Evolutionary conservation across 352 stramenopile genomes (phyloP).

Genomic region (Phytophthora fragariae): DNA sequence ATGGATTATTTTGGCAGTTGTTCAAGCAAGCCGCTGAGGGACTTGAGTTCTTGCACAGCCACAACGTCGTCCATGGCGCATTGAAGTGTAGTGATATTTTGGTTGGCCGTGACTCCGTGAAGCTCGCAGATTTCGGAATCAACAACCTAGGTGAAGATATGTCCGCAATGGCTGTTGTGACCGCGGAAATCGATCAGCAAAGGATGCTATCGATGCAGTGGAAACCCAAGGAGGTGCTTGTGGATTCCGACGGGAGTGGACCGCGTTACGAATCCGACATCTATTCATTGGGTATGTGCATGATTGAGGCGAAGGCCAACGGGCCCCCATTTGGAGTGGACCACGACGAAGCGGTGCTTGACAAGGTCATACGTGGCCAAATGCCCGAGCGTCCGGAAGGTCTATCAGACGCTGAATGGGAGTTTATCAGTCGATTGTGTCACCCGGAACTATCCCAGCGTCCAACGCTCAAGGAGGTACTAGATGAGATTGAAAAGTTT

Average conservation of each 20-base stretch:
- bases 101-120: too few relatives aligned
- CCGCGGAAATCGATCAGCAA: too few relatives aligned
- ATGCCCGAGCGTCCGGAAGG: background rate
- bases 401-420: background rate
- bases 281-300: slow-evolving; percentile 33
- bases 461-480: background rate
- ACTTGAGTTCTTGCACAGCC: too few relatives aligned
- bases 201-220: too few relatives aligned
- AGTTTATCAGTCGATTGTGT: background rate
- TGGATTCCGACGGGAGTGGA: background rate
- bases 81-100: too few relatives aligned
- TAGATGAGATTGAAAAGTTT: background rate
- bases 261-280: slow-evolving; percentile 14
- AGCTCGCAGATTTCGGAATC: too few relatives aligned
- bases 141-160: too few relatives aligned
- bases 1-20: too few relatives aligned
- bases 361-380: background rate
- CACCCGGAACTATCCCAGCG: background rate
- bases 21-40: too few relatives aligned
- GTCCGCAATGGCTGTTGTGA: too few relatives aligned
- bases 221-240: slow-evolving; percentile 20
- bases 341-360: background rate
- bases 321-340: slow-evolving; percentile 7
- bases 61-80: too few relatives aligned
- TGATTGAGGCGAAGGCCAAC: slow-evolving; percentile 28